phyloP scores from a whole-genome alignment of 2,329 filamentous ascomycete genomes.

The Pseudocercospora fuligena region DNA sequence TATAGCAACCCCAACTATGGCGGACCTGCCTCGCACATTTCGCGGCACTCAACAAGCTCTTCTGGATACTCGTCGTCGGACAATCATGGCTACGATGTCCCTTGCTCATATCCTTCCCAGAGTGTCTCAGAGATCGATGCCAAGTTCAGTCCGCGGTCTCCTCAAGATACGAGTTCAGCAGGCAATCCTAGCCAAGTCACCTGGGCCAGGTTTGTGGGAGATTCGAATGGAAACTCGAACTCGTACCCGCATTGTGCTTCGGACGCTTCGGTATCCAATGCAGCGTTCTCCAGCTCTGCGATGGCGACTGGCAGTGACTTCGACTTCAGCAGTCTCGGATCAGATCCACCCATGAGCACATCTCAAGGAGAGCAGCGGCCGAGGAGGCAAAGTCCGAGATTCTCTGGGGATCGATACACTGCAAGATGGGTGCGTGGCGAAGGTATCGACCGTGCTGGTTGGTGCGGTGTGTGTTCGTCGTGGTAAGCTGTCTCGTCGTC shows the following conservation, averaged over 20 bases:
- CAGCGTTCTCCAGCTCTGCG: neutral
- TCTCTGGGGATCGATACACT: conserved; percentile 81
- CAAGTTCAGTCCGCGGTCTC: neutral
- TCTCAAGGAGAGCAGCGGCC: conserved; percentile 12
- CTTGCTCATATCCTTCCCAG: neutral
- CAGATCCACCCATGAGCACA: conserved; percentile 13
- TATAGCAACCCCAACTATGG: neutral
- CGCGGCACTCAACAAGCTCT: neutral
- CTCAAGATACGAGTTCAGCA: neutral
- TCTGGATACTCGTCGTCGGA: neutral
- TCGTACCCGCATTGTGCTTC: neutral
- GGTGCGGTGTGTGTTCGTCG: conserved; percentile 87
- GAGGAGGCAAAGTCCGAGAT: conserved; percentile 54
- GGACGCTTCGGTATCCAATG: neutral
- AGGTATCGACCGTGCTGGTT: conserved; percentile 85
- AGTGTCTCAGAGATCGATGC: neutral
- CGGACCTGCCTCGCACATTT: neutral
- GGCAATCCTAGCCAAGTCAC: neutral
- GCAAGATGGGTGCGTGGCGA: conserved; percentile 83
- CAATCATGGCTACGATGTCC: neutral
- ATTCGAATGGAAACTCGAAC: neutral
- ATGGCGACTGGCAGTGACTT: neutral
- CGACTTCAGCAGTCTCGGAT: neutral
- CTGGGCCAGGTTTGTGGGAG: neutral
- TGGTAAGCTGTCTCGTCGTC: conserved; percentile 55